phyloP scores from a whole-genome alignment of 2,329 filamentous ascomycete species.

The Cladosporium halotolerans region DNA sequence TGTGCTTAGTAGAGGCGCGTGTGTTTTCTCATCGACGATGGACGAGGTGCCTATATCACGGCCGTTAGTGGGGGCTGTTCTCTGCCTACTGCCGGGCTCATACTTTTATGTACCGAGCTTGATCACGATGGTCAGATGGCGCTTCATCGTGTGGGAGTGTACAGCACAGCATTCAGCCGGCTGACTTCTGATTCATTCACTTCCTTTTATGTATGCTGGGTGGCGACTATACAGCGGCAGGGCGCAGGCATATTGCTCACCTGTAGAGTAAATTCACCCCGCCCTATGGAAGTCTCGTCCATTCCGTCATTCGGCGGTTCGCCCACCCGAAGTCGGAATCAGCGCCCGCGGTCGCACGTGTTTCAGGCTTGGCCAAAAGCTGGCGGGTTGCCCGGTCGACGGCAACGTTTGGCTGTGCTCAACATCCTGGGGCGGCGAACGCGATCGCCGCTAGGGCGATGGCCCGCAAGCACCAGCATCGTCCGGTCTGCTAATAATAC shows the following conservation, averaged over 20 bases:
- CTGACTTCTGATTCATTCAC: background rate
- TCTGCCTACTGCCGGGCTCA: background rate
- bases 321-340: constrained; percentile 1
- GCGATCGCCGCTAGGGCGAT: no score
- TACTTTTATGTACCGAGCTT: constrained; percentile 62
- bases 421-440: no score
- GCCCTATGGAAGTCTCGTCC: background rate
- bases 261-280: background rate
- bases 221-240: background rate
- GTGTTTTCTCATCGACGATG: constrained; percentile 94
- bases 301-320: background rate
- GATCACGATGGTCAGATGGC: constrained; percentile 71
- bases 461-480: no score
- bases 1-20: constrained; percentile 86
- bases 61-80: constrained; percentile 27
- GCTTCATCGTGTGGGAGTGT: constrained; percentile 51
- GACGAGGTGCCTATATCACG: constrained; percentile 74
- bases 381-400: no score
- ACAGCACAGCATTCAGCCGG: background rate
- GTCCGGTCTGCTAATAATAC: no score
- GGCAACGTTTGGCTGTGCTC: no score
- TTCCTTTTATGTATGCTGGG: no score
- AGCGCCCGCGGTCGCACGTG: no score
- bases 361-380: no score
- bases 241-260: background rate